A percentile compares a stretch with the other conserved stretches of the same genome.
Evolutionary conservation across 2,329 filamentous ascomycete species (phyloP).

Genomic region (Drechmeria coniospora): DNA sequence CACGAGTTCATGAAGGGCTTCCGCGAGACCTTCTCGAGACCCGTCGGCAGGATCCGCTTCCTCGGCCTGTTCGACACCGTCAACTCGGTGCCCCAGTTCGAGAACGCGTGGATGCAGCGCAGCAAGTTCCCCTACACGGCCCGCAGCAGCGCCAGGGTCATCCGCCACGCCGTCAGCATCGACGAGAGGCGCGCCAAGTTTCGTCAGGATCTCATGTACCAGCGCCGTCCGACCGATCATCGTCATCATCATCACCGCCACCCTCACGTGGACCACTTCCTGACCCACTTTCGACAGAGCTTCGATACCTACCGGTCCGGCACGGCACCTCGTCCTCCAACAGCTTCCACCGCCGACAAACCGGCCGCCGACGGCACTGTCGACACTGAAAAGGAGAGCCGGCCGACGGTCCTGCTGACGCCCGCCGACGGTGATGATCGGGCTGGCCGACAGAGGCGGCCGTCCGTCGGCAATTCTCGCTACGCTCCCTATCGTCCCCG

Average conservation of each 20-base stretch:
- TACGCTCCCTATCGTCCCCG: constrained; percentile 27
- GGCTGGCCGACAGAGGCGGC: constrained; percentile 1
- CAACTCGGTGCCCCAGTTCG: constrained; percentile 65
- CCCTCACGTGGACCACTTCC: constrained; percentile 6
- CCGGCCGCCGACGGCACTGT: not conserved
- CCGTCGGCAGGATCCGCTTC: constrained; percentile 58
- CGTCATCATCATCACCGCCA: constrained; percentile 11
- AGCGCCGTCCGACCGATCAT: constrained; percentile 14
- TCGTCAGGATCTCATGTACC: constrained; percentile 52
- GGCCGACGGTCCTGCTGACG: constrained; percentile 3
- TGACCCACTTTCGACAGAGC: constrained; percentile 7
- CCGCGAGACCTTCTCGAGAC: constrained; percentile 64
- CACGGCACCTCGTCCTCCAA: not conserved
- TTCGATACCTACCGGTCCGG: constrained; percentile 1
- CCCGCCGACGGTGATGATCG: constrained; percentile 4
- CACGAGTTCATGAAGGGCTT: constrained; percentile 66
- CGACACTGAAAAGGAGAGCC: not conserved
- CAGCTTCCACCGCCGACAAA: not conserved
- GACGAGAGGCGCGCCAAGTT: constrained; percentile 60
- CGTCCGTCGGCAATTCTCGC: constrained; percentile 6
- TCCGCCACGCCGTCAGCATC: constrained; percentile 55
- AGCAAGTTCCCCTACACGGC: constrained; percentile 60
- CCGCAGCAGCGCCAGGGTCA: constrained; percentile 40
- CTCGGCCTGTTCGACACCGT: constrained; percentile 72
- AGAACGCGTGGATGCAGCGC: constrained; percentile 62